Percentiles rank a stretch among this genome's conserved stretches.
phyloP scores from a whole-genome alignment of 1,139 yeast genomes.

The Candida albicans region DNA sequence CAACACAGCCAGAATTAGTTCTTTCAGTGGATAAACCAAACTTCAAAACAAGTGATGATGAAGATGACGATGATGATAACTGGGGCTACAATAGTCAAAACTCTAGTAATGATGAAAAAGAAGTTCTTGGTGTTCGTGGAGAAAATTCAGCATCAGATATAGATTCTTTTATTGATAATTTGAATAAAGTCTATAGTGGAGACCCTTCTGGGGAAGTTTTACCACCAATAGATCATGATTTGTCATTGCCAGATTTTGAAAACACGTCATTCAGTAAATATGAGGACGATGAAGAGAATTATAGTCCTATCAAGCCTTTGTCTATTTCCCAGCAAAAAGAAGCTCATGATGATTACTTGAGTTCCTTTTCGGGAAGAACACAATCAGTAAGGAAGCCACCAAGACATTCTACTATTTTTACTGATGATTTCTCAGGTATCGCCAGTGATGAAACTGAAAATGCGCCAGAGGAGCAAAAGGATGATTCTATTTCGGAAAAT shows the following conservation, averaged over 20 bases:
- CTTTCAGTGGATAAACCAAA: constrained; percentile 13
- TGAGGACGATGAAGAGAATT: constrained; percentile 16
- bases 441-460: constrained; percentile 19
- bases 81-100: constrained; percentile 31
- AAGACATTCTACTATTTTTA: constrained; percentile 12
- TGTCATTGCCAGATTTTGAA: constrained; percentile 17
- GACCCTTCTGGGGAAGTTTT: constrained; percentile 13
- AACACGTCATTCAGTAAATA: constrained; percentile 5
- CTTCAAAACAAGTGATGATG: constrained; percentile 7
- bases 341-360: constrained; percentile 32
- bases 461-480: neutral
- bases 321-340: constrained; percentile 12
- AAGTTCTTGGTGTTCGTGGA: neutral
- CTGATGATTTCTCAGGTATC: constrained; percentile 11
- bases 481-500: constrained; percentile 2
- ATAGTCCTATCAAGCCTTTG: constrained; percentile 29
- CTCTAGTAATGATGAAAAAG: constrained; percentile 19
- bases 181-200: constrained; percentile 12
- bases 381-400: constrained; percentile 40
- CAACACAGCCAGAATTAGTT: constrained; percentile 6
- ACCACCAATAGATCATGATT: constrained; percentile 13
- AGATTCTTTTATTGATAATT: constrained; percentile 39
- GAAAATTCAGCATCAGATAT: constrained; percentile 7
- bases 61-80: constrained; percentile 20
- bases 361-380: constrained; percentile 29